These are phyloP conservation scores for Stemphylium beticola DNA, from an alignment of 2,329 filamentous ascomycete species.

Conservation along the genomic window DNA sequence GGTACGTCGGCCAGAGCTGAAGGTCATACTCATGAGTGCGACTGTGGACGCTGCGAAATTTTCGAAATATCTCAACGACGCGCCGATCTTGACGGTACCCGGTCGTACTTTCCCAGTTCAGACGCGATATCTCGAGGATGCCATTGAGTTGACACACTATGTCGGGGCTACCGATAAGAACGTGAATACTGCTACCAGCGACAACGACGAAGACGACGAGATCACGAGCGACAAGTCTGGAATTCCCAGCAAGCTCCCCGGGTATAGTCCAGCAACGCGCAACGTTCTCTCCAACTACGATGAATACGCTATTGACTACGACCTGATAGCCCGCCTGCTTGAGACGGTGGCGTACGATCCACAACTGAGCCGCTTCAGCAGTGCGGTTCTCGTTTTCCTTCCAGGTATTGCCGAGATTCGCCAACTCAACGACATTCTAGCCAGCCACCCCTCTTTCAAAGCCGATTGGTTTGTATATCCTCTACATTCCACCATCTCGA, in stretches of 20 bases:
- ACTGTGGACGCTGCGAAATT: slow-evolving; percentile 93
- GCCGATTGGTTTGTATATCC: slow-evolving; percentile 85
- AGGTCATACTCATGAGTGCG: slow-evolving; percentile 95
- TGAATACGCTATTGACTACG: slow-evolving; percentile 90
- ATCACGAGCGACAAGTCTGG: slow-evolving; percentile 59
- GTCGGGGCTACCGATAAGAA: slow-evolving; percentile 51
- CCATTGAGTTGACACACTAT: slow-evolving; percentile 84
- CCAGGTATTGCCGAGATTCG: slow-evolving; percentile 94
- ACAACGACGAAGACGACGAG: slow-evolving; percentile 58
- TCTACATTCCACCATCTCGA: slow-evolving; percentile 92
- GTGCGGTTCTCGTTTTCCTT: slow-evolving; percentile 91
- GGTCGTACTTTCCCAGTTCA: slow-evolving; percentile 93
- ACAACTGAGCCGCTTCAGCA: slow-evolving; percentile 74
- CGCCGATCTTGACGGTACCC: slow-evolving; percentile 87
- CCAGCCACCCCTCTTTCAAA: slow-evolving; percentile 76
- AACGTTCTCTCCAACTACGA: slow-evolving; percentile 79
- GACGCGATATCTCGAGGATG: slow-evolving; percentile 89
- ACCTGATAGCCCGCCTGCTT: slow-evolving; percentile 81
- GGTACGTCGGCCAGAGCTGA: slow-evolving; percentile 77
- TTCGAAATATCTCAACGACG: slow-evolving; percentile 83
- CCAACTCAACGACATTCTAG: slow-evolving; percentile 82
- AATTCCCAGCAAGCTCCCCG: slow-evolving; percentile 68
- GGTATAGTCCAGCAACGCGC: slow-evolving; percentile 78
- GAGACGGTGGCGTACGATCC: slow-evolving; percentile 74
- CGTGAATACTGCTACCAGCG: slow-evolving; percentile 56